phyloP scores from a whole-genome alignment of 768 basidiomycete genomes.

The Naganishia friedmannii region DNA sequence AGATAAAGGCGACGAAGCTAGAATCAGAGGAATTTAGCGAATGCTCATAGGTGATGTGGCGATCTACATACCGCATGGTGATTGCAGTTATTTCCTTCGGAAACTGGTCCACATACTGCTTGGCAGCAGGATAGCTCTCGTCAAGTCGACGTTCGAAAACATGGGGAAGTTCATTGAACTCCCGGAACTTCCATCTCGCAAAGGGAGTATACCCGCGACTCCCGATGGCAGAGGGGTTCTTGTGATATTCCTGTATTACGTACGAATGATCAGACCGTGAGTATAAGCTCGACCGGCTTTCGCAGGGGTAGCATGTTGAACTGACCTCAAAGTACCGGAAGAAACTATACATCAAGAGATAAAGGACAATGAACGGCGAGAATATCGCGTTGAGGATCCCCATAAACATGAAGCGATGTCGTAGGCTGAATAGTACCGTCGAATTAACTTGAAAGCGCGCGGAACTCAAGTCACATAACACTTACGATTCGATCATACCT shows the following conservation, averaged over 20 bases:
- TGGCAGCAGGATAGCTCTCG: constrained; percentile 82
- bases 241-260: constrained; percentile 82
- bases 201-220: constrained; percentile 88
- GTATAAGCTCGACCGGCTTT: not conserved
- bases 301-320: constrained; percentile 39
- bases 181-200: constrained; percentile 97
- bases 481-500: constrained; percentile 78
- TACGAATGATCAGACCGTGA: not conserved
- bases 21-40: constrained; percentile 5
- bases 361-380: constrained; percentile 93
- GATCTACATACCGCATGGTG: constrained; percentile 72
- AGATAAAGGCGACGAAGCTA: constrained; percentile 92
- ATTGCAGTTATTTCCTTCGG: constrained; percentile 90
- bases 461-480: constrained; percentile 25
- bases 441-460: too few relatives aligned
- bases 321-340: constrained; percentile 97
- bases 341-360: constrained; percentile 96
- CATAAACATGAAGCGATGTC: constrained; percentile 90
- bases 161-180: constrained; percentile 97
- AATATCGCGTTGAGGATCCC: constrained; percentile 92
- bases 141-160: constrained; percentile 80
- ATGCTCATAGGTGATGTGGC: not conserved
- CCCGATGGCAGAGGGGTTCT: constrained; percentile 92
- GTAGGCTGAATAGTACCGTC: constrained; percentile 58
- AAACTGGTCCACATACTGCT: constrained; percentile 95